phyloP scores from a whole-genome alignment of 306 rosid species.

The Alnus rubra region DNA sequence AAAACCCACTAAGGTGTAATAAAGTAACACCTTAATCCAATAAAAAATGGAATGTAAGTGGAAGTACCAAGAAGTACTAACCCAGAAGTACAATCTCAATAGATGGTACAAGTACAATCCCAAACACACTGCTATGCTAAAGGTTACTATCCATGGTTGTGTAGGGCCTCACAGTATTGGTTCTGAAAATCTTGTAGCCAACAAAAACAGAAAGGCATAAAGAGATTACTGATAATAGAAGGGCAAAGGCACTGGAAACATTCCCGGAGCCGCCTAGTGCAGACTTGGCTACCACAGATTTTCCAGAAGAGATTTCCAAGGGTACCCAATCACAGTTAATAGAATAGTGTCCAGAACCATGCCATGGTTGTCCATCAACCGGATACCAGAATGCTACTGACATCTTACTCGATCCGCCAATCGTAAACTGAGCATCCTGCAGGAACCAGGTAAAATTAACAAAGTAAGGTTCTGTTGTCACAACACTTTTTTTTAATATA shows the following conservation, averaged over 20 bases:
- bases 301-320: constrained; percentile 58
- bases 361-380: constrained; percentile 76
- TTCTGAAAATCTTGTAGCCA: constrained; percentile 57
- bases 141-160: constrained; percentile 65
- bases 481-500: neutral
- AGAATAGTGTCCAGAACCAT: constrained; percentile 87
- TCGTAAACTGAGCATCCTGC: constrained; percentile 90
- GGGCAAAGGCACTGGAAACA: constrained; percentile 70
- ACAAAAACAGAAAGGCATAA: constrained; percentile 74
- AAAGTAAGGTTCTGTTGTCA: constrained; percentile 21
- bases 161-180: constrained; percentile 38
- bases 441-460: constrained; percentile 37
- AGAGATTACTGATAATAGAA: constrained; percentile 80
- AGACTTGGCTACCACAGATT: constrained; percentile 35
- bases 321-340: constrained; percentile 87
- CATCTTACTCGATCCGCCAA: constrained; percentile 79
- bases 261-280: constrained; percentile 54
- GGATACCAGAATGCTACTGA: constrained; percentile 97
- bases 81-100: constrained; percentile 42
- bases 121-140: constrained; percentile 44
- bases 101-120: constrained; percentile 38
- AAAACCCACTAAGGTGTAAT: constrained; percentile 17
- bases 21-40: constrained; percentile 38
- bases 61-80: constrained; percentile 48
- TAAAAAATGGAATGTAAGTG: constrained; percentile 36